Evolutionary conservation across 2,329 filamentous ascomycete genomes (phyloP).

Genomic region (Neurospora sp.): DNA sequence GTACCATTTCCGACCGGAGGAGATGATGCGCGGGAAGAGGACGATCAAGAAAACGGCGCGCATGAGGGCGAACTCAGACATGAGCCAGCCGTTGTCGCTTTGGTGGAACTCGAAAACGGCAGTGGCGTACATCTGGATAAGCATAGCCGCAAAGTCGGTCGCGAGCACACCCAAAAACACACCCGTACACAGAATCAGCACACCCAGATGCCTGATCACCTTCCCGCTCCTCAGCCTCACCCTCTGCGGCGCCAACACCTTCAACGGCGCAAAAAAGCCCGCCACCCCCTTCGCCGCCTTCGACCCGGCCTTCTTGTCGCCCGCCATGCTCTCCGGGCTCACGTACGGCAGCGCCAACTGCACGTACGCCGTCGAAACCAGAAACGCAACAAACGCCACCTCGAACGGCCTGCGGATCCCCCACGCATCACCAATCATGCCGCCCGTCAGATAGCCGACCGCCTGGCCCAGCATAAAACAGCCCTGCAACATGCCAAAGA

Average conservation of each 20-base stretch:
- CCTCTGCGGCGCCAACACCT: conserved; percentile 48
- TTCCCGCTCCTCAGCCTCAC: conserved; percentile 41
- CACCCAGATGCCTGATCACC: conserved; percentile 46
- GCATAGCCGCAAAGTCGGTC: conserved; percentile 54
- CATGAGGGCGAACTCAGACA: conserved; percentile 45
- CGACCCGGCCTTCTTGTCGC: conserved; percentile 19
- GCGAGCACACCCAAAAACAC: conserved; percentile 60
- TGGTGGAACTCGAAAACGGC: conserved; percentile 44
- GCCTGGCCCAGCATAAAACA: conserved; percentile 57
- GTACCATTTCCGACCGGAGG: conserved; percentile 20
- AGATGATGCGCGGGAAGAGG: conserved; percentile 43
- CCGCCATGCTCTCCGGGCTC: conserved; percentile 29
- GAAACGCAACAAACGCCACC: conserved; percentile 48
- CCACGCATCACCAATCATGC: conserved; percentile 52
- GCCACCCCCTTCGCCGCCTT: conserved; percentile 27
- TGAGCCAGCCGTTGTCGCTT: conserved; percentile 45
- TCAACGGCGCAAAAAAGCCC: conserved; percentile 53
- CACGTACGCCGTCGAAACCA: conserved; percentile 32
- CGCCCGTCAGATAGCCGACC: conserved; percentile 53
- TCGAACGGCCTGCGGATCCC: conserved; percentile 57
- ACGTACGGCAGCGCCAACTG: conserved; percentile 39
- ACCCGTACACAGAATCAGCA: conserved; percentile 52
- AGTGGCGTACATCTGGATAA: conserved; percentile 51
- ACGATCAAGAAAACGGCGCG: conserved; percentile 45
- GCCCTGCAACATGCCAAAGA: conserved; percentile 57